Conservation (phyloP, 1,139 yeast species). For the Kluyveromyces sp. region DNA sequence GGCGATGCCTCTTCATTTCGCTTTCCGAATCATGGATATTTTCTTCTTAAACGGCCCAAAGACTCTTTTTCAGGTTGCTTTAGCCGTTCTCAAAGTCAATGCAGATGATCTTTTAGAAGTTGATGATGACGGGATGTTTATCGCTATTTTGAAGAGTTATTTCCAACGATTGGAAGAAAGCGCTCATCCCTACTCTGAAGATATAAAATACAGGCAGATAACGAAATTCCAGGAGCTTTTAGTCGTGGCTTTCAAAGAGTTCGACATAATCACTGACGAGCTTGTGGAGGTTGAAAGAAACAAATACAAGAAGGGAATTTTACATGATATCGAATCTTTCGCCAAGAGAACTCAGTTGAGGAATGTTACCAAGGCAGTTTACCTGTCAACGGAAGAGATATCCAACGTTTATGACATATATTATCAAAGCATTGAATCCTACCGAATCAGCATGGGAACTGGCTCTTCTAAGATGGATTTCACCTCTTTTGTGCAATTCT, state of each 20-base stretch:
- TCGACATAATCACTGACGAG: slow-evolving; percentile 70
- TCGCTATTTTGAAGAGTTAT: slow-evolving; percentile 75
- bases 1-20: slow-evolving; percentile 91
- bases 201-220: slow-evolving; percentile 55
- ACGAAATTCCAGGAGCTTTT: slow-evolving; percentile 85
- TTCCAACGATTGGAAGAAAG: slow-evolving; percentile 73
- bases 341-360: slow-evolving; percentile 89
- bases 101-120: slow-evolving; percentile 76
- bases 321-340: slow-evolving; percentile 79
- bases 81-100: slow-evolving; percentile 78
- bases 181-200: slow-evolving; percentile 67
- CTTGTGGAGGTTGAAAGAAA: slow-evolving; percentile 62
- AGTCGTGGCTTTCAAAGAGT: slow-evolving; percentile 90
- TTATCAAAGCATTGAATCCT: slow-evolving; percentile 65
- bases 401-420: slow-evolving; percentile 78
- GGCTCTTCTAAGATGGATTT: slow-evolving; percentile 72
- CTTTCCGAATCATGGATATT: slow-evolving; percentile 85
- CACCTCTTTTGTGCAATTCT: slow-evolving; percentile 61
- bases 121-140: slow-evolving; percentile 89
- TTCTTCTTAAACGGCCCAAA: slow-evolving; percentile 87
- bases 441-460: slow-evolving; percentile 59
- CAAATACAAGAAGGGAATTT: slow-evolving; percentile 67
- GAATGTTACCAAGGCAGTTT: slow-evolving; percentile 66
- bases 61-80: slow-evolving; percentile 84
- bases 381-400: slow-evolving; percentile 51